phyloP scores from a whole-genome alignment of 1,284 basidiomycete genomes.

The Xerocomus amazonicus region DNA sequence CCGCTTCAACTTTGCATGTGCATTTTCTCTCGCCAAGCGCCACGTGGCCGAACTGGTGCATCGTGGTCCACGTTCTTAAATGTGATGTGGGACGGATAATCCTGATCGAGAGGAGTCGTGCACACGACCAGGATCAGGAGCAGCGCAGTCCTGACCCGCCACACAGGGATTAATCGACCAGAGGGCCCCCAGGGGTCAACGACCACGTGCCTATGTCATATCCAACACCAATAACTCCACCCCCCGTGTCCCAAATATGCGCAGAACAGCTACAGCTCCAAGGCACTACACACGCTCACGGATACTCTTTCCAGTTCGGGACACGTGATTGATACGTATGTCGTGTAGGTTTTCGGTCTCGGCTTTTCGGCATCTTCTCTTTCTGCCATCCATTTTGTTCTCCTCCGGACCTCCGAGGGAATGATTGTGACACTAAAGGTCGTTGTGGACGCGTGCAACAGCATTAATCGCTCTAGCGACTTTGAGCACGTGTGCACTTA shows the following conservation, averaged over 20 bases:
- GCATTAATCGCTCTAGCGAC: not conserved
- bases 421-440: not conserved
- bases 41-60: not conserved
- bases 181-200: not conserved
- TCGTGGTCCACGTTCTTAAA: not conserved
- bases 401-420: slow-evolving; percentile 25
- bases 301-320: not conserved
- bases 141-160: slow-evolving; percentile 3
- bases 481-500: not conserved
- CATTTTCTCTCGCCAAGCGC: not conserved
- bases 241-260: not conserved
- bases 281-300: slow-evolving; percentile 1
- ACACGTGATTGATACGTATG: slow-evolving; percentile 9
- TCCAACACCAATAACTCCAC: slow-evolving; percentile 5
- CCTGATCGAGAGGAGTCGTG: not conserved
- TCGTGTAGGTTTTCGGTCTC: not conserved
- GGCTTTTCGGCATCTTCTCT: not conserved
- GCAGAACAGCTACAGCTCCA: slow-evolving; percentile 9
- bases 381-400: not conserved
- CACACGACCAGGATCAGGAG: slow-evolving; percentile 7
- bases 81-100: not conserved
- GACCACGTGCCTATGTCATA: slow-evolving; percentile 13
- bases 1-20: not conserved
- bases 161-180: not conserved
- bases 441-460: not conserved